Evolutionary conservation across 192 early-diverging fungal species (phyloP).

Genomic region (Rhizoclosmatium sp.): DNA sequence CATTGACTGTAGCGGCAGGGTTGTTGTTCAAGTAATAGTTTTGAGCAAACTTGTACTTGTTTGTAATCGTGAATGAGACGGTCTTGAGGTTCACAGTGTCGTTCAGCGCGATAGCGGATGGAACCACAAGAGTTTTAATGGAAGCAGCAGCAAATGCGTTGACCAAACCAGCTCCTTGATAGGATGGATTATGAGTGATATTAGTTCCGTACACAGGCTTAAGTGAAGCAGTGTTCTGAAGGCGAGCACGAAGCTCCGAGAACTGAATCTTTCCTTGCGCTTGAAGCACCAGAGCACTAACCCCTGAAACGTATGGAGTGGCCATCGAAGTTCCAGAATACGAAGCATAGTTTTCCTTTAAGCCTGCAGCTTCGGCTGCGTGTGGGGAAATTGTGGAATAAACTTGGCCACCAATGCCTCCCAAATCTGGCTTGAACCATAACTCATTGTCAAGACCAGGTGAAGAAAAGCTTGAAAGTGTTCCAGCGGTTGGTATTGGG

Average conservation of each 20-base stretch:
- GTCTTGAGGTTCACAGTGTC: slow-evolving; percentile 37
- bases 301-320: slow-evolving; percentile 75
- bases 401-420: slow-evolving; percentile 49
- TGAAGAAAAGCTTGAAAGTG: slow-evolving; percentile 76
- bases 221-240: slow-evolving; percentile 63
- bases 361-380: neutral
- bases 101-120: slow-evolving; percentile 50
- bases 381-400: slow-evolving; percentile 40
- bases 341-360: slow-evolving; percentile 28
- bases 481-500: slow-evolving; percentile 61
- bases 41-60: slow-evolving; percentile 25
- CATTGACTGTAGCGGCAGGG: slow-evolving; percentile 32
- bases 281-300: slow-evolving; percentile 70
- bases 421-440: slow-evolving; percentile 63
- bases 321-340: slow-evolving; percentile 83
- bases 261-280: slow-evolving; percentile 43
- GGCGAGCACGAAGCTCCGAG: slow-evolving; percentile 39
- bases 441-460: slow-evolving; percentile 79
- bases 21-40: slow-evolving; percentile 35
- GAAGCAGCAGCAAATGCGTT: slow-evolving; percentile 69
- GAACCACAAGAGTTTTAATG: slow-evolving; percentile 58
- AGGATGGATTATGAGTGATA: slow-evolving; percentile 63
- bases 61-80: slow-evolving; percentile 33
- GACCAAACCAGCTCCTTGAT: slow-evolving; percentile 79
- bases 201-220: slow-evolving; percentile 44